Evolutionary conservation across 352 stramenopile genomes (phyloP).

Genomic region (Pythium rhizo-oryzae): DNA sequence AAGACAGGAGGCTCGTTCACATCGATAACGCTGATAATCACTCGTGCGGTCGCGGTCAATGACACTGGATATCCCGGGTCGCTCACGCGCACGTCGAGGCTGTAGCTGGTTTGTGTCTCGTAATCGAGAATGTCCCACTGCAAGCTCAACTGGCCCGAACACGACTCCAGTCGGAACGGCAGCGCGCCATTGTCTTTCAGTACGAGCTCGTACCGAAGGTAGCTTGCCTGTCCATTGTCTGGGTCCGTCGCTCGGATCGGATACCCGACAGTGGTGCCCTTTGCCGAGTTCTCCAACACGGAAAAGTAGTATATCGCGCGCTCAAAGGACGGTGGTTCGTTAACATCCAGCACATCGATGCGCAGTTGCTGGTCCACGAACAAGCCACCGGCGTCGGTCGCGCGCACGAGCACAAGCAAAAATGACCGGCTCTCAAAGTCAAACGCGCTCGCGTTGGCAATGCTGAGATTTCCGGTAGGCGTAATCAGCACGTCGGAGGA

Average conservation of each 20-base stretch:
- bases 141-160: constrained; percentile 50
- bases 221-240: constrained; percentile 48
- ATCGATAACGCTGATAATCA: constrained; percentile 44
- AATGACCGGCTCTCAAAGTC: constrained; percentile 51
- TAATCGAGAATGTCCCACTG: constrained; percentile 54
- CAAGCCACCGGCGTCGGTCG: constrained; percentile 40
- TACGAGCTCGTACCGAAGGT: constrained; percentile 50
- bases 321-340: constrained; percentile 54
- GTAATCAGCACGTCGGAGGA: constrained; percentile 46
- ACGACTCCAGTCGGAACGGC: constrained; percentile 59
- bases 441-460: constrained; percentile 39
- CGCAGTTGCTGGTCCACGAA: constrained; percentile 43
- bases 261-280: constrained; percentile 42
- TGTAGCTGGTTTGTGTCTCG: constrained; percentile 41
- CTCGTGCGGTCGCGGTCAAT: constrained; percentile 30
- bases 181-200: constrained; percentile 37
- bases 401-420: constrained; percentile 38
- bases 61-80: constrained; percentile 44
- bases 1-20: constrained; percentile 58
- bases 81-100: constrained; percentile 45
- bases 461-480: constrained; percentile 41
- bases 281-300: constrained; percentile 44
- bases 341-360: constrained; percentile 49
- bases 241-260: constrained; percentile 53
- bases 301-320: constrained; percentile 39